Conservation (phyloP, 495 filamentous ascomycete genomes). For the Tirmania nivea region DNA sequence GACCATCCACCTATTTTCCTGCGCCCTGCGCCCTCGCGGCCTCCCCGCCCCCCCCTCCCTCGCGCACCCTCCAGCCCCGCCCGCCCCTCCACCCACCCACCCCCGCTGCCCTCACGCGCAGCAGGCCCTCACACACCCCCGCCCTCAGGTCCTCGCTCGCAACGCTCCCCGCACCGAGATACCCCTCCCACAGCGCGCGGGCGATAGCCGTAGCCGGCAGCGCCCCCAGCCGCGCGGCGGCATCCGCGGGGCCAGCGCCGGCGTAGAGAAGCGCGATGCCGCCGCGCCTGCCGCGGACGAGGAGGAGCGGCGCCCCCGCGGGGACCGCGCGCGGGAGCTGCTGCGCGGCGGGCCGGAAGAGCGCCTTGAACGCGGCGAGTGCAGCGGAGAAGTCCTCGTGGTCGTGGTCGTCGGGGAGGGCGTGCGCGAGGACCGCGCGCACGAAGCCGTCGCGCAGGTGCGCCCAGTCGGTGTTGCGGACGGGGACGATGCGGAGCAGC, state of each 20-base stretch:
- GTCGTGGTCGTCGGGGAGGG: slow-evolving; percentile 29
- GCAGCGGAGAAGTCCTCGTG: slow-evolving; percentile 46
- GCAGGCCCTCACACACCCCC: slow-evolving; percentile 55
- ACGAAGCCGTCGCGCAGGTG: slow-evolving; percentile 86
- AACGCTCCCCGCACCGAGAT: slow-evolving; percentile 67
- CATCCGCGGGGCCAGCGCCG: too few relatives aligned
- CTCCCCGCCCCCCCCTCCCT: too few relatives aligned
- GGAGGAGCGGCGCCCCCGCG: too few relatives aligned
- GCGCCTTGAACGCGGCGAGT: slow-evolving; percentile 49
- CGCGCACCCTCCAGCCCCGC: too few relatives aligned
- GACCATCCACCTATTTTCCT: too few relatives aligned
- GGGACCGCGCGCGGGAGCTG: too few relatives aligned
- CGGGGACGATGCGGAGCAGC: slow-evolving; percentile 58
- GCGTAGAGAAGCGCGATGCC: too few relatives aligned
- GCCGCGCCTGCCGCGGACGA: slow-evolving; percentile 34
- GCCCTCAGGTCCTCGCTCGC: slow-evolving; percentile 61
- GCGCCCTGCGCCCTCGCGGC: too few relatives aligned
- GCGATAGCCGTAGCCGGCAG: slow-evolving; percentile 24
- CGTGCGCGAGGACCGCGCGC: slow-evolving; percentile 50
- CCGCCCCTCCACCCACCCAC: neutral
- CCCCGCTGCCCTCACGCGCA: neutral
- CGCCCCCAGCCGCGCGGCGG: neutral
- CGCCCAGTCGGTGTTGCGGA: slow-evolving; percentile 71
- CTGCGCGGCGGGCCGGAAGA: slow-evolving; percentile 27
- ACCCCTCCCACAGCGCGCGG: slow-evolving; percentile 69